These are phyloP conservation scores for Acacia concinna DNA, from an alignment of 331 rosid species.

Conservation along the genomic window DNA sequence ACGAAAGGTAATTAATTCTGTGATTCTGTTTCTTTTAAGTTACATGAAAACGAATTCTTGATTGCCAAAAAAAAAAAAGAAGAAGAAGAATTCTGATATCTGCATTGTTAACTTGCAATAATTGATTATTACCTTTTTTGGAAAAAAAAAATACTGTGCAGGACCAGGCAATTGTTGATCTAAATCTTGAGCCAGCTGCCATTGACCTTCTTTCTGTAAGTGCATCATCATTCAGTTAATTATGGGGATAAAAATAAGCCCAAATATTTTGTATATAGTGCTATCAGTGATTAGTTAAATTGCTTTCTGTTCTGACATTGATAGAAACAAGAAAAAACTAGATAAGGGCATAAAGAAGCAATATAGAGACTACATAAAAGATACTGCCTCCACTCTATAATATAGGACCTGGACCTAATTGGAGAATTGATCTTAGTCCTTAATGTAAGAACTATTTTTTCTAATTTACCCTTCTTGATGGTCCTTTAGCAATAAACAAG, in stretches of 20 bases:
- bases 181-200: slow-evolving; percentile 78
- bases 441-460: no score
- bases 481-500: no score
- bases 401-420: no score
- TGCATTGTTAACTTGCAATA: neutral
- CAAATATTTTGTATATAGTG: neutral
- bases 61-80: no score
- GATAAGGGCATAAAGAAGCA: no score
- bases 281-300: no score
- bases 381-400: no score
- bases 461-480: no score
- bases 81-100: neutral
- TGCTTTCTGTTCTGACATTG: neutral
- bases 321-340: no score
- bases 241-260: slow-evolving; percentile 17
- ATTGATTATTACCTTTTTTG: slow-evolving; percentile 22
- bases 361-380: neutral
- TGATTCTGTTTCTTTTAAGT: neutral
- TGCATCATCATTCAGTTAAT: slow-evolving; percentile 20
- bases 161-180: slow-evolving; percentile 78
- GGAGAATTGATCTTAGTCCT: no score
- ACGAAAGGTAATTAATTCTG: slow-evolving; percentile 53
- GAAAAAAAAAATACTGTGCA: slow-evolving; percentile 31
- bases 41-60: neutral
- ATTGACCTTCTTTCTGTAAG: slow-evolving; percentile 86